phyloP scores from a whole-genome alignment of 768 basidiomycete species.

The Xerocomus spinulosus region DNA sequence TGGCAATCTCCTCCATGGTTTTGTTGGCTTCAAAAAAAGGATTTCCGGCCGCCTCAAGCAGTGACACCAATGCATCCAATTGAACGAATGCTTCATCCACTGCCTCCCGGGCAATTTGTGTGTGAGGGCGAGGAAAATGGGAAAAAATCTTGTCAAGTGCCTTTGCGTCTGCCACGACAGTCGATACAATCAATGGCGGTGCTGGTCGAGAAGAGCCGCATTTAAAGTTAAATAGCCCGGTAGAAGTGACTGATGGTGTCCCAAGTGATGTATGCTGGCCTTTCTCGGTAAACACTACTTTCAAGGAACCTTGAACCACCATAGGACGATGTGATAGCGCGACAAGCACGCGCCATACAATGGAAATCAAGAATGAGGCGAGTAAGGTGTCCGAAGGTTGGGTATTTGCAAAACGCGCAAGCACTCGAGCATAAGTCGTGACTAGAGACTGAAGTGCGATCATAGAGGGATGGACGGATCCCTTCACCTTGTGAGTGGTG shows the following conservation, averaged over 20 bases:
- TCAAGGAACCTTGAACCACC: constrained; percentile 38
- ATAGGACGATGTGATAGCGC: constrained; percentile 61
- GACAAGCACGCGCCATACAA: constrained; percentile 71
- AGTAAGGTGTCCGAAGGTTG: constrained; percentile 54
- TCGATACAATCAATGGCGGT: constrained; percentile 44
- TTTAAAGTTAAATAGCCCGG: constrained; percentile 61
- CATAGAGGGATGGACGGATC: constrained; percentile 53
- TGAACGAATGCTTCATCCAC: constrained; percentile 76
- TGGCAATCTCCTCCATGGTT: constrained; percentile 24
- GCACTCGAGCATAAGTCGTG: constrained; percentile 56
- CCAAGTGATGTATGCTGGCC: constrained; percentile 38
- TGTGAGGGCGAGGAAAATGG: constrained; percentile 59
- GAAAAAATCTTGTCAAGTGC: constrained; percentile 58
- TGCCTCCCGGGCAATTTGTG: constrained; percentile 67
- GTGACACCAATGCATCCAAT: constrained; percentile 49
- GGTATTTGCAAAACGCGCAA: constrained; percentile 53
- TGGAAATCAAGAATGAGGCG: constrained; percentile 66
- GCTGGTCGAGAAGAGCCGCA: constrained; percentile 63
- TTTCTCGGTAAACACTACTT: constrained; percentile 32
- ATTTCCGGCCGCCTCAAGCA: constrained; percentile 49
- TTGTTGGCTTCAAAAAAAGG: constrained; percentile 24
- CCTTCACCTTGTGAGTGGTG: constrained; percentile 15
- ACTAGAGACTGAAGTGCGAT: constrained; percentile 51
- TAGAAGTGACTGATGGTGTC: constrained; percentile 53
- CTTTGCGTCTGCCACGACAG: constrained; percentile 54